Percentiles rank a stretch among this genome's conserved stretches.
Evolutionary conservation across 2,329 filamentous ascomycete genomes (phyloP).

Genomic region (Cladosporium oxysporum): DNA sequence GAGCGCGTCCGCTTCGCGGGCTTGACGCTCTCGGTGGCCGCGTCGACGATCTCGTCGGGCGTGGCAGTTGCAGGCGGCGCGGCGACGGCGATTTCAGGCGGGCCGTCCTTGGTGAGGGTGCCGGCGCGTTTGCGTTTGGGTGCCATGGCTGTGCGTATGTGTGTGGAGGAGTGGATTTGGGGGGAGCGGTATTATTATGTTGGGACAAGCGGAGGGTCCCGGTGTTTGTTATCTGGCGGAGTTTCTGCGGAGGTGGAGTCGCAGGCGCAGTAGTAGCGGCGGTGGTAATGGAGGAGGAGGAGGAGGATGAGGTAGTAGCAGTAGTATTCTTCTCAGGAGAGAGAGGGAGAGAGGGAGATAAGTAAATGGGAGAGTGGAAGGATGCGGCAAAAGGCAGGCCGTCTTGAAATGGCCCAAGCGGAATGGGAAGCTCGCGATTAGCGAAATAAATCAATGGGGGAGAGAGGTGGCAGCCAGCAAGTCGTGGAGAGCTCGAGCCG

Average conservation of each 20-base stretch:
- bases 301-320: not conserved
- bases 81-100: constrained; percentile 52
- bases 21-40: constrained; percentile 55
- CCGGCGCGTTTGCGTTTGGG: constrained; percentile 79
- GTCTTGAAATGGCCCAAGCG: not conserved
- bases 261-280: not conserved
- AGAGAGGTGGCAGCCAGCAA: not conserved
- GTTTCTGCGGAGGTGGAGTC: constrained; percentile 13
- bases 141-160: constrained; percentile 32
- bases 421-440: not conserved
- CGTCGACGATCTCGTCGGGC: constrained; percentile 78
- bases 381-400: not conserved
- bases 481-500: not conserved
- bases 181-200: not conserved
- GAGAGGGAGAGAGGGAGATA: not conserved
- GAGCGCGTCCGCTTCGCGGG: constrained; percentile 77
- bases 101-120: constrained; percentile 47
- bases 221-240: constrained; percentile 5
- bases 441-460: not conserved
- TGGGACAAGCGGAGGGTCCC: constrained; percentile 6
- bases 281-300: not conserved
- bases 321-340: not conserved
- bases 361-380: not conserved
- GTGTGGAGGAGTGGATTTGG: not conserved
- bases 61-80: constrained; percentile 65